Evolutionary conservation across 192 early-diverging fungal genomes (phyloP), one percentile per base, ranked within the genome.

Genomic region (Paraglomus brasilianum): DNA sequence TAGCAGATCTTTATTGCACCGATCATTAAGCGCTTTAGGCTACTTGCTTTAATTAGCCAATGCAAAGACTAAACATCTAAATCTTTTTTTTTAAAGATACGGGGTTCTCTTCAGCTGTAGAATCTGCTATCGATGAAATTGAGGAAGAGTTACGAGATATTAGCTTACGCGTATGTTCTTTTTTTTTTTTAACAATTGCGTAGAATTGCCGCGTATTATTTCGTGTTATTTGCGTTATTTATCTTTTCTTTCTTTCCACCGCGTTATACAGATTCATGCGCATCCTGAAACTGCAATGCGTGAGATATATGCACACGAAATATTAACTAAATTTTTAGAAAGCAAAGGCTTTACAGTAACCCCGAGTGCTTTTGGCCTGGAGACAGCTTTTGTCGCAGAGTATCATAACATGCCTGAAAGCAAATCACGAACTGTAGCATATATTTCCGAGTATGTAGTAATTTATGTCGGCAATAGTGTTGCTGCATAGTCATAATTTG

Each of bases 331-430:
- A 9, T 92, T 86, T 74, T 74, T 95, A 7, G 78, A 86, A 66
- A 62, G 60, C 36, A 75, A 86, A 52, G 90, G 88, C 15, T 93
- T 90, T 69, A 36, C 65, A 1, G 81, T 93, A 19, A 79, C 81
- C 15, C 83, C 79, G 2, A 55, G 80, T 11, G 87, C 83, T 5
- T 88, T 65, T 74, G 88, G 82, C 0, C 64, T 95, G 11, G 76
- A 84, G 47, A 95, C 93, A 1, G 89, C 90, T 0, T 95, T 95
- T 72, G 71, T 87, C 22, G 89, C 92, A 9, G 84, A 87, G 45
- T 89, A 81, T 64, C 57, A 55, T 19, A 74, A 82, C 38, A 77
- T 72, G 9, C 22, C 40, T 15, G 50, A 74, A 44, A 84, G 82
- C 45, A 10, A 47, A 58, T 43, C 43, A 38, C 17, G 43, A 8